Conservation (phyloP, 2,329 filamentous ascomycete genomes). For the Xylariaceae sp. region DNA sequence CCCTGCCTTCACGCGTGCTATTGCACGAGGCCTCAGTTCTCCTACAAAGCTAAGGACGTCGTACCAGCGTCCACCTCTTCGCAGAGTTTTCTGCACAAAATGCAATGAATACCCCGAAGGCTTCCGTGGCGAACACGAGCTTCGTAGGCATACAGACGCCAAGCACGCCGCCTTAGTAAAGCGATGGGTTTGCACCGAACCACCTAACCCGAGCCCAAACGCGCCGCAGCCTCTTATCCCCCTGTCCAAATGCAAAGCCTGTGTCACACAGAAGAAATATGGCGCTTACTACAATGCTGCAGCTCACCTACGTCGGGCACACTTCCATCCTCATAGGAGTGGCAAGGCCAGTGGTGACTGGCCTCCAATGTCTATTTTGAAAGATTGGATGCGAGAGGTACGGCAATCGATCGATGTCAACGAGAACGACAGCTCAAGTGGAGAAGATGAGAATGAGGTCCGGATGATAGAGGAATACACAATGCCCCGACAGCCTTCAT, state of each 20-base stretch:
- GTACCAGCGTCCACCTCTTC: conserved; percentile 64
- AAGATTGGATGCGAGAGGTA: conserved; percentile 68
- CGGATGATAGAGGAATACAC: conserved; percentile 58
- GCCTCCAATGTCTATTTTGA: conserved; percentile 63
- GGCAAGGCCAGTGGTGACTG: conserved; percentile 65
- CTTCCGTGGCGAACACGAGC: conserved; percentile 89
- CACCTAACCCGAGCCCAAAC: conserved; percentile 46
- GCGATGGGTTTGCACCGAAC: conserved; percentile 63
- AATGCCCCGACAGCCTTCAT: conserved; percentile 40
- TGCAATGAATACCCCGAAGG: conserved; percentile 86
- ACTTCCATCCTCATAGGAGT: conserved; percentile 62
- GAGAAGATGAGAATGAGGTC: conserved; percentile 57
- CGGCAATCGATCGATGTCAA: conserved; percentile 55
- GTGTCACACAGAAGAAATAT: conserved; percentile 62
- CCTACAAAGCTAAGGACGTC: conserved; percentile 52
- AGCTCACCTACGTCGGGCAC: conserved; percentile 62
- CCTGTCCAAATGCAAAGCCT: conserved; percentile 63
- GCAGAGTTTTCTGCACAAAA: conserved; percentile 76
- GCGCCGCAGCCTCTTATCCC: conserved; percentile 58
- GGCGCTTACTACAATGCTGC: conserved; percentile 67
- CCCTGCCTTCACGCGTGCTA: conserved; percentile 49
- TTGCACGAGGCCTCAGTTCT: conserved; percentile 50
- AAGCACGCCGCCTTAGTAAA: conserved; percentile 63
- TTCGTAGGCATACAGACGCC: conserved; percentile 70
- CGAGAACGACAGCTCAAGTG: conserved; percentile 57